Conservation (phyloP, 371 early-diverging fungal genomes). For the Mucor irregularis region DNA sequence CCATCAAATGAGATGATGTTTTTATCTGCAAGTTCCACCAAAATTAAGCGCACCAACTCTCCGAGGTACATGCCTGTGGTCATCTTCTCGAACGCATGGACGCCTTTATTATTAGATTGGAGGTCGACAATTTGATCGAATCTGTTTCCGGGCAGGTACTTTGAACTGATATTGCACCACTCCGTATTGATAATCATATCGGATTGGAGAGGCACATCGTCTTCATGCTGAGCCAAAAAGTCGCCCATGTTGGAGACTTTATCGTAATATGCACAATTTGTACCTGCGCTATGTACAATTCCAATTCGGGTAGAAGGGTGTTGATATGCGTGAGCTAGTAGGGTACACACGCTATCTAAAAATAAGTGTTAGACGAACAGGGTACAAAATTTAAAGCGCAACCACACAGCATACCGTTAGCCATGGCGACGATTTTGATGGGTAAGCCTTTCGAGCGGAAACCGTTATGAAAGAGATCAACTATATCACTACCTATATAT, state of each 20-base stretch:
- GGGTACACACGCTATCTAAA: slow-evolving; percentile 88
- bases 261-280: slow-evolving; percentile 89
- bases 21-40: slow-evolving; percentile 71
- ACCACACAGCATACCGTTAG: slow-evolving; percentile 34
- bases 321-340: slow-evolving; percentile 86
- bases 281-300: slow-evolving; percentile 93
- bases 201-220: slow-evolving; percentile 1
- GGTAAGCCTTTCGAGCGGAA: slow-evolving; percentile 41
- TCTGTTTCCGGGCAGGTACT: slow-evolving; percentile 70
- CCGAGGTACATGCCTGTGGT: slow-evolving; percentile 96
- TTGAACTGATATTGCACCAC: slow-evolving; percentile 75
- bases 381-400: not conserved
- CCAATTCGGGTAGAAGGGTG: slow-evolving; percentile 85
- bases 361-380: not conserved
- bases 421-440: slow-evolving; percentile 47
- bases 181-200: slow-evolving; percentile 92
- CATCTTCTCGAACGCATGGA: slow-evolving; percentile 91
- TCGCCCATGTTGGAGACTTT: slow-evolving; percentile 34
- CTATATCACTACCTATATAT: slow-evolving; percentile 41
- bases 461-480: slow-evolving; percentile 37
- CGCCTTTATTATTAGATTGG: slow-evolving; percentile 69
- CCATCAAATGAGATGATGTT: slow-evolving; percentile 59
- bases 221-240: slow-evolving; percentile 12
- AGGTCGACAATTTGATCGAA: slow-evolving; percentile 82
- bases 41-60: slow-evolving; percentile 80